Base-by-base conservation (phyloP, 75 land plant species). In the Cryptomeria japonica region DNA sequence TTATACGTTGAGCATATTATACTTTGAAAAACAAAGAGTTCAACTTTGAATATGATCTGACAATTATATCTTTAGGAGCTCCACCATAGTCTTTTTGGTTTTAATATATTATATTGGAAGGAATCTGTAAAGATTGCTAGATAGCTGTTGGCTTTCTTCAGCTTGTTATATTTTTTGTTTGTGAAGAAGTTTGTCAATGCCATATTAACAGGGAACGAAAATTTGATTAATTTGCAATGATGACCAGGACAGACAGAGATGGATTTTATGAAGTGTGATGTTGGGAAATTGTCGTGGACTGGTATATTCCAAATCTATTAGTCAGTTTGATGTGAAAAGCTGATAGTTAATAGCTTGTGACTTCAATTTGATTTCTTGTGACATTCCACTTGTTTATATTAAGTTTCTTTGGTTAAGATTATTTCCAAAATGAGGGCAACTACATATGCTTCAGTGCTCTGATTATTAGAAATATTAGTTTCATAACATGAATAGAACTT, bases 231-330 rank as follows among this genome's bases (percentile, higher is more conserved):
- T 76, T 49, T 75, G 44, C 36, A 80, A 85, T 86, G 44, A 87
- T 56, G 22, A 41, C 51, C 53, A 14, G 42, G 87, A 91, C 93
- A 97, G 99, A 72, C 94, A 87, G 93, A 94, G 38, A 88, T 97
- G 86, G 91, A 95, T 88, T 89, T 96, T 80, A 88, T 97, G n/a
- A 91, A 87, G 41, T 91, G 92, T 53, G 89, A 96, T 79, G 83
- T 97, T 86, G 87, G 86, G 46, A 87, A 90, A 36, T 86, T 97
- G 25, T 77, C 87, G 55, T 95, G 88, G 93, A 89, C 90, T 90
- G 97, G 99, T 97, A 91, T 49, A 73, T 28, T 88, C 22, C 3
- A 22, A 80, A 42, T 44, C 49, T 80, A 80, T 44, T 44, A 1
- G 10, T 1, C 8, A 44, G 70, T 76, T 55, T 85, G 28, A 80